Conservation (phyloP, 2,329 filamentous ascomycete species). For the Cladosporium sp. region DNA sequence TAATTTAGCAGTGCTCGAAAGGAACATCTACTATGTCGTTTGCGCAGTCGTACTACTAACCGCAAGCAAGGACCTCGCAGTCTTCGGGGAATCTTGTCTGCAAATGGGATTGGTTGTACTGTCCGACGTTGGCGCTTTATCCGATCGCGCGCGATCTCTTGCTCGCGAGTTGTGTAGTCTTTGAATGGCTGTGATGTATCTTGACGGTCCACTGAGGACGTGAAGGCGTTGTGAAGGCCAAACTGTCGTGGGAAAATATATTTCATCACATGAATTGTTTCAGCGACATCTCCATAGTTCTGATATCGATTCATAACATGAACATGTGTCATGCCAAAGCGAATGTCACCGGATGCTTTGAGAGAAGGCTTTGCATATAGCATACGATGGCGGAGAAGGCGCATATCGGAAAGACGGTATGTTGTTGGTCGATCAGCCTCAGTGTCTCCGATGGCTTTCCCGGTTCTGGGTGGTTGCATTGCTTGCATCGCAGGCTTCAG, state of each 20-base stretch:
- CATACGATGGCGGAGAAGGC: constrained; percentile 77
- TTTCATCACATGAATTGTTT: constrained; percentile 73
- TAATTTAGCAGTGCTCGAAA: constrained; percentile 74
- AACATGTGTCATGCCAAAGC: constrained; percentile 73
- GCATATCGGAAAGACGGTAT: constrained; percentile 45
- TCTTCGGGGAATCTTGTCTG: constrained; percentile 32
- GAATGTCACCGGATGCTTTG: constrained; percentile 63
- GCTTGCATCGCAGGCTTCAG: constrained; percentile 18
- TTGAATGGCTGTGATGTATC: constrained; percentile 71
- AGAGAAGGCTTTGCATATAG: constrained; percentile 74
- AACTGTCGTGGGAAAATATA: constrained; percentile 94
- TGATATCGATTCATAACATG: constrained; percentile 76
- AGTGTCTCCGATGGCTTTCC: too few species aligned
- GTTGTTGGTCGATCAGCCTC: not conserved
- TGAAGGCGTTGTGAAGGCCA: constrained; percentile 87
- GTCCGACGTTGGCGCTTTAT: not conserved
- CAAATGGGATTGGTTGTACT: not conserved
- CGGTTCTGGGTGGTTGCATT: not conserved
- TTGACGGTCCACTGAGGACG: constrained; percentile 58
- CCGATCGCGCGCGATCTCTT: constrained; percentile 58
- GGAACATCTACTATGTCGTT: constrained; percentile 68
- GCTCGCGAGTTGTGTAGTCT: constrained; percentile 80
- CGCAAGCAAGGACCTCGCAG: constrained; percentile 59
- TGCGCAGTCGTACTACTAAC: constrained; percentile 65
- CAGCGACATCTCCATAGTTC: constrained; percentile 42